These are phyloP conservation scores for Neurospora sp. DNA, from an alignment of 2,329 filamentous ascomycete species.

Conservation along the genomic window DNA sequence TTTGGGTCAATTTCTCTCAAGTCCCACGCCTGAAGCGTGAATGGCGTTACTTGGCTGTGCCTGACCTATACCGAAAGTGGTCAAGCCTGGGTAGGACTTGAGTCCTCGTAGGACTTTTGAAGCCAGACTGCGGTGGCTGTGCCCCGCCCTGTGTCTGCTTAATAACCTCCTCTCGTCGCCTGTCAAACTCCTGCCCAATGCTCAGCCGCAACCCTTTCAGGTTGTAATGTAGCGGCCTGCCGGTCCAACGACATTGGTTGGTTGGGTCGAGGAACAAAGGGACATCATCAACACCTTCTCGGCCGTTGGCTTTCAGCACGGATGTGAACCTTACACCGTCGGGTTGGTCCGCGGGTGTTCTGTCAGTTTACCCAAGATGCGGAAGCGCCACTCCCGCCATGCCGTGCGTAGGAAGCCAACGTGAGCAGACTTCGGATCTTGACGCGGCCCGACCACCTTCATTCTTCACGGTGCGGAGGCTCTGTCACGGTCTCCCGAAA, in stretches of 20 bases:
- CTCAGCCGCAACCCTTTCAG: background rate
- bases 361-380: background rate
- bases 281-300: background rate
- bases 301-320: background rate
- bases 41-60: constrained; percentile 6
- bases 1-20: background rate
- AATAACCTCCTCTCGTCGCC: background rate
- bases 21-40: constrained; percentile 2
- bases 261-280: background rate
- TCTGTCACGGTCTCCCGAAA: background rate
- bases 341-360: background rate
- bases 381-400: background rate
- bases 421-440: background rate
- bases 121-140: constrained; percentile 2
- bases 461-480: background rate
- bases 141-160: constrained; percentile 3
- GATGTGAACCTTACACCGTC: background rate
- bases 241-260: background rate
- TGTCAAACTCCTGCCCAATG: background rate
- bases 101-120: constrained; percentile 8
- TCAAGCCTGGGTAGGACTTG: constrained; percentile 5
- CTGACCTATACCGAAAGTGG: constrained; percentile 9
- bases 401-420: background rate
- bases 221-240: background rate
- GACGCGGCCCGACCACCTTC: background rate